These are phyloP conservation scores for Stachybotrys chlorohalonatus DNA, from an alignment of 2,329 filamentous ascomycete species.

Conservation along the genomic window DNA sequence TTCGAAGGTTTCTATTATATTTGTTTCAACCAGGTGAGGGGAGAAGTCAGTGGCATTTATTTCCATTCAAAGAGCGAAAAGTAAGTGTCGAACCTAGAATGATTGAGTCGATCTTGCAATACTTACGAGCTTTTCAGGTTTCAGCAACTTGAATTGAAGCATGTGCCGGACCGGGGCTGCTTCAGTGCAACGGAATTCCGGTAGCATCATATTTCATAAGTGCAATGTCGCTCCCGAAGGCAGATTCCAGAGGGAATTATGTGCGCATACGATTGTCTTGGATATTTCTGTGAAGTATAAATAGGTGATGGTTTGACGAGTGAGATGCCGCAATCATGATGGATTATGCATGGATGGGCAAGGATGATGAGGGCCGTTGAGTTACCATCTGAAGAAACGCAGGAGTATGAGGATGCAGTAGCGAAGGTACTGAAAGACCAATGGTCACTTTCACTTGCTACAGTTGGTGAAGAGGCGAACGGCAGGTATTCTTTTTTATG, in stretches of 20 bases:
- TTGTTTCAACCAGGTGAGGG: constrained; percentile 88
- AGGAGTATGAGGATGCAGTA: neutral
- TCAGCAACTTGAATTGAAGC: constrained; percentile 85
- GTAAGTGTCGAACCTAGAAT: constrained; percentile 44
- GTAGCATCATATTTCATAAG: constrained; percentile 11
- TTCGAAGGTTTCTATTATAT: constrained; percentile 99
- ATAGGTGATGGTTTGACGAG: neutral
- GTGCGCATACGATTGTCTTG: constrained; percentile 5
- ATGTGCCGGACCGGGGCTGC: constrained; percentile 77
- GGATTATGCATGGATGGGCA: constrained; percentile 5
- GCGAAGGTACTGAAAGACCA: neutral
- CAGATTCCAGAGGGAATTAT: neutral
- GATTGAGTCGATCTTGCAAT: neutral
- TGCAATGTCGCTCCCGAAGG: neutral
- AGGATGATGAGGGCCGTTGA: constrained; percentile 2
- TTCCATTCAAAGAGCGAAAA: constrained; percentile 98
- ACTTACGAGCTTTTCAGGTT: constrained; percentile 46
- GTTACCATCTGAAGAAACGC: neutral
- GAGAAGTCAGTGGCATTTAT: constrained; percentile 86
- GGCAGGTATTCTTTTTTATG: neutral
- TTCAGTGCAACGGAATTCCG: constrained; percentile 78
- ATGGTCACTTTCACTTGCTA: neutral
- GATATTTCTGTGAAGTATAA: constrained; percentile 4
- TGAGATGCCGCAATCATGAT: neutral
- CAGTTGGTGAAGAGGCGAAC: neutral